phyloP scores from a whole-genome alignment of 2,329 filamentous ascomycete species.

The Colletotrichum neosansevieriae region DNA sequence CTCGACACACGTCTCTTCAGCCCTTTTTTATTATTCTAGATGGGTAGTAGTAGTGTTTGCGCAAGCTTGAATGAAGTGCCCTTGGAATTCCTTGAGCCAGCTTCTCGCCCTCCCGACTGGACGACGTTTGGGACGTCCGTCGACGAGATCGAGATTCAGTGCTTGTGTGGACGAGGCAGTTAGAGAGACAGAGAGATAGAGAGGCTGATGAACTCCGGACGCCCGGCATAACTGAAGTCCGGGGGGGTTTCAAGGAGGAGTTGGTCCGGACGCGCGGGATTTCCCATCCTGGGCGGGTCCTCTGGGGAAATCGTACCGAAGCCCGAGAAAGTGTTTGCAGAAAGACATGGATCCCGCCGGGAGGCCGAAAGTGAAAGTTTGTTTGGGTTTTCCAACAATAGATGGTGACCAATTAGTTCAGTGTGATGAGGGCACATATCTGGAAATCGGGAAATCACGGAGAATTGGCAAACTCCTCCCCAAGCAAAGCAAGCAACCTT shows the following conservation, averaged over 20 bases:
- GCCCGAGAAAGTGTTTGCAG: neutral
- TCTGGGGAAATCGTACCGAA: neutral
- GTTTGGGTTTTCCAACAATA: conserved; percentile 2
- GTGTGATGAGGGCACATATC: neutral
- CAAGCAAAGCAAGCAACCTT: too few species aligned
- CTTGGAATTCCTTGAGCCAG: conserved; percentile 6
- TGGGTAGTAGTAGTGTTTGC: too few species aligned
- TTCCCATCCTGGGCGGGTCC: neutral
- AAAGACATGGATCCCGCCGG: neutral
- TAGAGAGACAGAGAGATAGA: neutral
- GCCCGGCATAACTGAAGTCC: neutral
- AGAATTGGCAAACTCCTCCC: too few species aligned
- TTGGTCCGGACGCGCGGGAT: neutral
- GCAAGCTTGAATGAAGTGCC: neutral
- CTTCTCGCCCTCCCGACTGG: too few species aligned
- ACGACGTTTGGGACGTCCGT: too few species aligned
- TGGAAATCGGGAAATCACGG: neutral
- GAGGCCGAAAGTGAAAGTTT: neutral
- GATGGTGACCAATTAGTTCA: too few species aligned
- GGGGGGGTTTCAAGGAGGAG: neutral
- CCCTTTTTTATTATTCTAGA: too few species aligned
- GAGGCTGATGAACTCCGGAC: neutral
- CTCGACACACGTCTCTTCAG: too few species aligned
- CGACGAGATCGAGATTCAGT: conserved; percentile 23
- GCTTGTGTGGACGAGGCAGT: neutral